A percentile compares a stretch with the other conserved stretches of the same genome.
Conservation (phyloP, 1,284 basidiomycete species). For the Takashimella koratensis region DNA sequence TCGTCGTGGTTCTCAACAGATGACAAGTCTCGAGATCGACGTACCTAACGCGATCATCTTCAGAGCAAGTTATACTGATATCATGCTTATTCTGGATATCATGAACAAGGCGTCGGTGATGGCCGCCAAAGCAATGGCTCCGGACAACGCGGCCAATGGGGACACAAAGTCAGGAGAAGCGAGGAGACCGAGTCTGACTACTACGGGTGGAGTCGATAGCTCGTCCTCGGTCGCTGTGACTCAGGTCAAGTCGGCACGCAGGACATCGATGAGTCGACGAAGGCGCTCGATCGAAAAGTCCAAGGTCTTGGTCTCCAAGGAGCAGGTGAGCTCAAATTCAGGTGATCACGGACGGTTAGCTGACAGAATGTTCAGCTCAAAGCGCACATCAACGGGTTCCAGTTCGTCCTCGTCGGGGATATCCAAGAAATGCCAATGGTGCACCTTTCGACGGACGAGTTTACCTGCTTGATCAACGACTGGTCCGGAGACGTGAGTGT, state of each 20-base stretch:
- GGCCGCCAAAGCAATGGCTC: slow-evolving; percentile 31
- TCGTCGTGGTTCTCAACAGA: slow-evolving; percentile 66
- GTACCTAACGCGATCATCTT: slow-evolving; percentile 77
- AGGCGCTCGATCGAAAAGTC: slow-evolving; percentile 50
- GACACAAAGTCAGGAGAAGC: not conserved
- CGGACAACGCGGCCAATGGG: slow-evolving; percentile 6
- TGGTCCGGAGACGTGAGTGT: slow-evolving; percentile 82
- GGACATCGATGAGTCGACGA: slow-evolving; percentile 52
- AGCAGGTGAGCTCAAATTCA: slow-evolving; percentile 58
- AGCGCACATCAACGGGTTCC: slow-evolving; percentile 82
- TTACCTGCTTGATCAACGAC: slow-evolving; percentile 78
- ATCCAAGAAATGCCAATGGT: slow-evolving; percentile 91
- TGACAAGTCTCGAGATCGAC: slow-evolving; percentile 80
- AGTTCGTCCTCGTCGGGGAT: slow-evolving; percentile 91
- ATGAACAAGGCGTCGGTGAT: slow-evolving; percentile 82
- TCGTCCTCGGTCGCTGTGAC: not conserved
- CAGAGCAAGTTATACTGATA: slow-evolving; percentile 88
- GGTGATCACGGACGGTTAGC: not conserved
- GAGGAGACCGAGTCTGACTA: slow-evolving; percentile 1
- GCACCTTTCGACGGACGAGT: slow-evolving; percentile 81
- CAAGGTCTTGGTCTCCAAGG: slow-evolving; percentile 68
- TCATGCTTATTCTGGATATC: slow-evolving; percentile 83
- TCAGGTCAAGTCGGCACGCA: slow-evolving; percentile 4
- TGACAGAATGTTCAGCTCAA: slow-evolving; percentile 58
- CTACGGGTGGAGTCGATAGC: not conserved